These are phyloP conservation scores for Escallonia rubra DNA, from an alignment of 129 eudicot genomes.

Conservation along the genomic window DNA sequence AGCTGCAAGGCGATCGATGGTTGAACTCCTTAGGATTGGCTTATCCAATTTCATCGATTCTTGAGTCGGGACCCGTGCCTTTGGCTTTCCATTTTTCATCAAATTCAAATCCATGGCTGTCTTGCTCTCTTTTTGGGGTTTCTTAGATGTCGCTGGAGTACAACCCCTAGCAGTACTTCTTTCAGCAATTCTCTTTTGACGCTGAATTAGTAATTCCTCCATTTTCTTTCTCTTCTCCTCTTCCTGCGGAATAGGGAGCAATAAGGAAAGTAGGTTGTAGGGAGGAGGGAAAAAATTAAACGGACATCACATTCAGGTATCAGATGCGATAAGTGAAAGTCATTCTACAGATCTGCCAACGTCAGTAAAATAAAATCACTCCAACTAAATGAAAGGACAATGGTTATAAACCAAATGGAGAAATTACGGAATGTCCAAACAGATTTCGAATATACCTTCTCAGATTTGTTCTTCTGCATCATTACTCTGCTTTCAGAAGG, in stretches of 20 bases:
- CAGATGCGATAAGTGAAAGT: background rate
- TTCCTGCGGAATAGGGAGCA: constrained; percentile 39
- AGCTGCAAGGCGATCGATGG: constrained; percentile 67
- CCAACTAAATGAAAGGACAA: background rate
- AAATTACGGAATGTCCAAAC: no score
- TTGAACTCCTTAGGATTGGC: constrained; percentile 51
- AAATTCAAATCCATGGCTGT: background rate
- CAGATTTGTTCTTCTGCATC: constrained; percentile 38
- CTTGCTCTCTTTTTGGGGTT: constrained; percentile 24
- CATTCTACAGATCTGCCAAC: background rate
- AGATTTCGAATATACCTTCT: constrained; percentile 50
- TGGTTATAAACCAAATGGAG: background rate
- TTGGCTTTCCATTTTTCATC: constrained; percentile 29
- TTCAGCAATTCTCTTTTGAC: constrained; percentile 81
- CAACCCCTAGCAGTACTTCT: constrained; percentile 51
- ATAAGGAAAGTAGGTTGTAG: constrained; percentile 8
- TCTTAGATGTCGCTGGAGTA: constrained; percentile 21
- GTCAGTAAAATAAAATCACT: background rate
- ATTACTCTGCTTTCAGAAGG: constrained; percentile 33
- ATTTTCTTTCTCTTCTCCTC: constrained; percentile 73
- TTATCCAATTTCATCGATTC: constrained; percentile 31
- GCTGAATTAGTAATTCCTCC: constrained; percentile 60
- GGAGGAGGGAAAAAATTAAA: background rate
- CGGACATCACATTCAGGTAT: no score
- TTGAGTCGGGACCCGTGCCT: constrained; percentile 19